A percentile compares a stretch with the other conserved stretches of the same genome.
These are phyloP conservation scores for Claviceps sp. DNA, from an alignment of 2,329 filamentous ascomycete genomes.

Conservation along the genomic window DNA sequence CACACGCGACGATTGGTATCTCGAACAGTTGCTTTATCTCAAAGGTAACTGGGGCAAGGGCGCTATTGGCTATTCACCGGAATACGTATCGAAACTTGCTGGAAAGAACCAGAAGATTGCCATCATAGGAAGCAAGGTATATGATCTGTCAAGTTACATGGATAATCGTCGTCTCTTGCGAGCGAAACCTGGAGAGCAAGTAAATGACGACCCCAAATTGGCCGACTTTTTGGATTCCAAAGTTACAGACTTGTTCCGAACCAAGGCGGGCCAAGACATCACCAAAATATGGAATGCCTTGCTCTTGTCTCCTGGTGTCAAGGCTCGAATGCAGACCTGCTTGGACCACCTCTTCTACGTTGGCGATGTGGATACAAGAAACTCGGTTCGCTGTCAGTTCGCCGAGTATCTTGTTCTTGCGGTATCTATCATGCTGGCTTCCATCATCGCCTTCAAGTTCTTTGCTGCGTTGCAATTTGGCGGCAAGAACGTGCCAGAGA, in stretches of 20 bases:
- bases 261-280: slow-evolving; percentile 64
- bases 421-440: slow-evolving; percentile 66
- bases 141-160: slow-evolving; percentile 79
- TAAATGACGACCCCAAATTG: slow-evolving; percentile 35
- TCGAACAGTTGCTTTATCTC: slow-evolving; percentile 70
- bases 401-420: slow-evolving; percentile 80
- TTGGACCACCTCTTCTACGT: slow-evolving; percentile 93
- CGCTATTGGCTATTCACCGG: slow-evolving; percentile 65
- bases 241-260: slow-evolving; percentile 65
- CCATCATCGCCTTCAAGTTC: slow-evolving; percentile 90
- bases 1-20: slow-evolving; percentile 81
- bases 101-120: slow-evolving; percentile 53
- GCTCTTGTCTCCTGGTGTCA: slow-evolving; percentile 39
- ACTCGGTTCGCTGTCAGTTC: slow-evolving; percentile 73
- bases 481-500: slow-evolving; percentile 81
- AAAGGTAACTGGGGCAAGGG: slow-evolving; percentile 75
- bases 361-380: slow-evolving; percentile 81
- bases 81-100: slow-evolving; percentile 62
- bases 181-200: slow-evolving; percentile 37
- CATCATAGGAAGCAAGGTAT: slow-evolving; percentile 67
- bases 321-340: slow-evolving; percentile 62
- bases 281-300: slow-evolving; percentile 72
- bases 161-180: slow-evolving; percentile 56
- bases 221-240: slow-evolving; percentile 68
- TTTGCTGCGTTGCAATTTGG: slow-evolving; percentile 90